These are phyloP conservation scores for Apiosordaria backusii DNA, from an alignment of 495 filamentous ascomycete genomes.

Conservation along the genomic window DNA sequence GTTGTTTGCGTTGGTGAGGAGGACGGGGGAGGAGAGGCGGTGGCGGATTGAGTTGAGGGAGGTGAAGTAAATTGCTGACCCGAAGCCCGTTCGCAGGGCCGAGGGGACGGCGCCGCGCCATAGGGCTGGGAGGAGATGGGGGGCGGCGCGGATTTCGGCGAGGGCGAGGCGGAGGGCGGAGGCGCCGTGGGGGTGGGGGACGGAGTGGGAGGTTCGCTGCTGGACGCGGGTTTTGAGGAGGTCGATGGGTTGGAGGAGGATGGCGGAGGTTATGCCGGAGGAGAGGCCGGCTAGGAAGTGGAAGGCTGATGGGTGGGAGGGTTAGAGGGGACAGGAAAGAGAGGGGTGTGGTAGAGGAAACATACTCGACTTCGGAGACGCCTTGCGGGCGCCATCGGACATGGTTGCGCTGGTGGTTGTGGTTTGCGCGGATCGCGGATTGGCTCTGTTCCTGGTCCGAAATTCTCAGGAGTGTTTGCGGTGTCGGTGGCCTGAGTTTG, in stretches of 20 bases:
- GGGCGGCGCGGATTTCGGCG: conserved; percentile 61
- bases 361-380: conserved; percentile 35
- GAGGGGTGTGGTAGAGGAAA: not conserved
- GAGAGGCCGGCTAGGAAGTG: conserved; percentile 87
- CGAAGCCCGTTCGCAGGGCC: conserved; percentile 86
- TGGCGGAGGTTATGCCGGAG: conserved; percentile 80
- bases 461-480: not conserved
- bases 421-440: not conserved
- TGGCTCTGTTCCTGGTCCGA: not conserved
- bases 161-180: conserved; percentile 64
- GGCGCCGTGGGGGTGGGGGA: conserved; percentile 27
- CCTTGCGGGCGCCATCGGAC: conserved; percentile 36
- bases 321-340: not conserved
- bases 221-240: conserved; percentile 96
- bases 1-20: conserved; percentile 29
- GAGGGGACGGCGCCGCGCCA: conserved; percentile 95
- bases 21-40: conserved; percentile 52
- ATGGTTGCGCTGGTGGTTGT: conserved; percentile 21
- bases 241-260: conserved; percentile 92
- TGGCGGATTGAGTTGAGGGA: conserved; percentile 78
- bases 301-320: conserved; percentile 45
- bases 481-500: not conserved
- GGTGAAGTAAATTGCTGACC: conserved; percentile 92
- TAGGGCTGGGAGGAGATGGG: conserved; percentile 60
- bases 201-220: conserved; percentile 58